phyloP scores from a whole-genome alignment of 1,284 basidiomycete species.

The Cryptococcus wingfieldii region DNA sequence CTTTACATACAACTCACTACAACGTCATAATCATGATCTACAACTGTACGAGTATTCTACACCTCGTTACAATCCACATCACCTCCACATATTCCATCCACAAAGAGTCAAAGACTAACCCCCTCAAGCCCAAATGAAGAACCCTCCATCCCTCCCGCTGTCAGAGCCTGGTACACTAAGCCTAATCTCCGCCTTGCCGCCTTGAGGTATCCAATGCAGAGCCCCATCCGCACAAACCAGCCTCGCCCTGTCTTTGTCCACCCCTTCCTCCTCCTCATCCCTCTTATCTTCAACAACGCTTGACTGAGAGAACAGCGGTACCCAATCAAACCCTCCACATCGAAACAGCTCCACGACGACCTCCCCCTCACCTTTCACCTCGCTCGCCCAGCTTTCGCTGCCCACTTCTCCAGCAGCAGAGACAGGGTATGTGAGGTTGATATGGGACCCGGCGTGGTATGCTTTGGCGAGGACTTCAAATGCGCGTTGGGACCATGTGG shows the following conservation, averaged over 20 bases:
- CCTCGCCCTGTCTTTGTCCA: not conserved
- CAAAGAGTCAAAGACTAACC: too few relatives aligned
- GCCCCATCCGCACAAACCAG: conserved; percentile 20
- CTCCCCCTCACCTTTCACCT: conserved; percentile 52
- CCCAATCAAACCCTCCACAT: conserved; percentile 78
- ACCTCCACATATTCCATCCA: too few relatives aligned
- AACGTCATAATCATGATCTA: too few relatives aligned
- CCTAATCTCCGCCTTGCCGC: conserved; percentile 7
- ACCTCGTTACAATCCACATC: too few relatives aligned
- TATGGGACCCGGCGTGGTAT: conserved; percentile 69
- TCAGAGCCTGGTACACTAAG: not conserved
- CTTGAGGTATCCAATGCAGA: conserved; percentile 9
- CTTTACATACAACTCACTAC: too few relatives aligned
- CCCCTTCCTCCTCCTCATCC: not conserved
- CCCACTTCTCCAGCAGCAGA: conserved; percentile 10
- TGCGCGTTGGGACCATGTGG: conserved; percentile 30
- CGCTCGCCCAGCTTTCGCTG: conserved; percentile 23
- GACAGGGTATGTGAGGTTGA: conserved; percentile 57
- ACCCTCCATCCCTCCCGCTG: not conserved
- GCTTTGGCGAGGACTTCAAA: conserved; percentile 60
- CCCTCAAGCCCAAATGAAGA: conserved; percentile 2
- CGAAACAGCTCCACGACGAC: conserved; percentile 75
- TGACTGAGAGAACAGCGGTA: conserved; percentile 48
- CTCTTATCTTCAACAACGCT: not conserved
- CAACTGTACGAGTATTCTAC: too few relatives aligned